phyloP scores from a whole-genome alignment of 805 yeast genomes.

The Starmerella stigmatis region DNA sequence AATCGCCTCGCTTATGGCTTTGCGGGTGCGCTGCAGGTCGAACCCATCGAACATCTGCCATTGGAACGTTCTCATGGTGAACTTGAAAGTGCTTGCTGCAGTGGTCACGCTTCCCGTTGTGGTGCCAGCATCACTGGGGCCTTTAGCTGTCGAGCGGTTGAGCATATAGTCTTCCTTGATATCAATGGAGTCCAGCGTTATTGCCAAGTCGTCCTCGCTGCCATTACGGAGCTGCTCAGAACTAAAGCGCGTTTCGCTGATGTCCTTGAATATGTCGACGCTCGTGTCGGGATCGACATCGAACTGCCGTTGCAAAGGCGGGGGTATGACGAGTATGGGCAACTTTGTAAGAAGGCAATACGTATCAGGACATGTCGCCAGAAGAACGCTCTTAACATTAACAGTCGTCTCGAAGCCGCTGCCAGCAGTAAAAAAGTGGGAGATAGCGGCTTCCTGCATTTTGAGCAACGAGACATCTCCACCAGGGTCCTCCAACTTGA shows the following conservation, averaged over 20 bases:
- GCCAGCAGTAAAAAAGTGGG: not conserved
- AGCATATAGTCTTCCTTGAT: slow-evolving; percentile 22
- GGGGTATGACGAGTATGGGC: not conserved
- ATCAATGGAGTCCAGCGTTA: slow-evolving; percentile 8
- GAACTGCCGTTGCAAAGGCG: not conserved
- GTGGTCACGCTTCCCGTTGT: no score
- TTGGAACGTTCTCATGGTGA: slow-evolving; percentile 20
- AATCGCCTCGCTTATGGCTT: slow-evolving; percentile 54
- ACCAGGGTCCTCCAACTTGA: slow-evolving; percentile 1
- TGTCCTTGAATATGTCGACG: slow-evolving; percentile 7
- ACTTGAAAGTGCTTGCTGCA: no score
- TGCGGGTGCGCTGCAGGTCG: slow-evolving; percentile 77
- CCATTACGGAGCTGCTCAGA: not conserved
- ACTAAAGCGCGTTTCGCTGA: not conserved
- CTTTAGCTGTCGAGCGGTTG: not conserved
- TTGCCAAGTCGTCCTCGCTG: not conserved
- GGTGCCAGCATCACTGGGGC: not conserved
- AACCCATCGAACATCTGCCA: slow-evolving; percentile 71
- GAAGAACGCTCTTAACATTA: not conserved
- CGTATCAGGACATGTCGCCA: slow-evolving; percentile 10
- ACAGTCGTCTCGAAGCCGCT: not conserved
- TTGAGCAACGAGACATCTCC: not conserved
- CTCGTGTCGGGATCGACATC: slow-evolving; percentile 2
- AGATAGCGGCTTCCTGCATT: not conserved
- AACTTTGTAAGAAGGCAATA: not conserved